phyloP scores from a whole-genome alignment of 768 basidiomycete species.

The Tulasnella sp. region DNA sequence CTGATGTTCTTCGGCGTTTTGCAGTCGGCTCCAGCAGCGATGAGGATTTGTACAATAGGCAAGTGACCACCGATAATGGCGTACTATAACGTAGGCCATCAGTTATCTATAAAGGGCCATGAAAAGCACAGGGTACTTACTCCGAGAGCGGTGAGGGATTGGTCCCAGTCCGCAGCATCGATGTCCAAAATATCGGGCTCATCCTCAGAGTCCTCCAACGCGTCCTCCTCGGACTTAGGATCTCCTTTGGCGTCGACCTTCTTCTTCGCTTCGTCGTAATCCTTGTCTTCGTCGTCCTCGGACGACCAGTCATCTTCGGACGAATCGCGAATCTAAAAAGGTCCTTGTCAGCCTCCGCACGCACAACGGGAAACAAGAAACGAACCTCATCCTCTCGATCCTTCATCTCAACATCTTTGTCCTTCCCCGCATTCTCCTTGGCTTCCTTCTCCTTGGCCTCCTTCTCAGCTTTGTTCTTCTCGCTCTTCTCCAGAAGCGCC shows the following conservation, averaged over 20 bases:
- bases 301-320: slow-evolving; percentile 25
- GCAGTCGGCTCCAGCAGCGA: slow-evolving; percentile 49
- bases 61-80: slow-evolving; percentile 44
- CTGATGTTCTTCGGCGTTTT: slow-evolving; percentile 40
- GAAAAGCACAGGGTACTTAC: slow-evolving; percentile 44
- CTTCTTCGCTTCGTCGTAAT: slow-evolving; percentile 44
- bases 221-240: slow-evolving; percentile 33
- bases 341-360: neutral
- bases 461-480: slow-evolving; percentile 36
- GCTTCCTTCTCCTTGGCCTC: slow-evolving; percentile 34
- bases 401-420: slow-evolving; percentile 23
- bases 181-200: slow-evolving; percentile 56
- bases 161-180: slow-evolving; percentile 57
- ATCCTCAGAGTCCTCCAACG: slow-evolving; percentile 49
- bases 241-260: slow-evolving; percentile 29
- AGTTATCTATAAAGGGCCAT: neutral
- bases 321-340: slow-evolving; percentile 31
- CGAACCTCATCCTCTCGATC: slow-evolving; percentile 36
- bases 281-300: slow-evolving; percentile 28
- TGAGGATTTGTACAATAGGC: slow-evolving; percentile 46
- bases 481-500: slow-evolving; percentile 53
- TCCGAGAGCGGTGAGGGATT: slow-evolving; percentile 50
- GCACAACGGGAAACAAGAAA: neutral
- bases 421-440: slow-evolving; percentile 4
- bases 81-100: neutral